phyloP scores from a whole-genome alignment of 768 basidiomycete genomes.

The Tylopilus vinaceipallidus region DNA sequence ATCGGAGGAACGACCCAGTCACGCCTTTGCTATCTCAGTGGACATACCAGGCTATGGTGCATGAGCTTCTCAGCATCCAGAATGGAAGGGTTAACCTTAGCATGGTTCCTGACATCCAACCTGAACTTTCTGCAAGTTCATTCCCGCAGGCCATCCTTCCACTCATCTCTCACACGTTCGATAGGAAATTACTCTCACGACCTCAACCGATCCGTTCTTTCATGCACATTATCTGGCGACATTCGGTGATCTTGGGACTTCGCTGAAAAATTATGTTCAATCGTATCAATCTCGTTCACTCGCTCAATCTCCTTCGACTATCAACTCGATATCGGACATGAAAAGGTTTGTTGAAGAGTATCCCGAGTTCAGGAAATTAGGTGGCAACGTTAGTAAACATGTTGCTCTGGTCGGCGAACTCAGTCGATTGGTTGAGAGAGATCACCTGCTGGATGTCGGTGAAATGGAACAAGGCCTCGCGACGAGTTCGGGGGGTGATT shows the following conservation, averaged over 20 bases:
- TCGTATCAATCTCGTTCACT: slow-evolving; percentile 86
- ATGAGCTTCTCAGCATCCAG: slow-evolving; percentile 89
- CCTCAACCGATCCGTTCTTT: slow-evolving; percentile 92
- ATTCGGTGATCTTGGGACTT: slow-evolving; percentile 93
- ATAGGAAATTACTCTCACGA: slow-evolving; percentile 91
- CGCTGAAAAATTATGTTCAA: slow-evolving; percentile 89
- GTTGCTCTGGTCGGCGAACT: slow-evolving; percentile 96
- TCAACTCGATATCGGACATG: slow-evolving; percentile 96
- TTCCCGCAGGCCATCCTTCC: slow-evolving; percentile 2
- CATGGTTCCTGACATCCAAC: slow-evolving; percentile 78
- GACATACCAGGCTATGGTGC: slow-evolving; percentile 99
- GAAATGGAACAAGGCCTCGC: slow-evolving; percentile 97
- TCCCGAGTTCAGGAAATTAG: slow-evolving; percentile 94
- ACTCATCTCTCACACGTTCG: slow-evolving; percentile 13
- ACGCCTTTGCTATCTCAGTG: slow-evolving; percentile 95
- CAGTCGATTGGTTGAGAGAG: slow-evolving; percentile 81
- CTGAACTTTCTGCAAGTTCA: slow-evolving; percentile 74
- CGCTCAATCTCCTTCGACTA: slow-evolving; percentile 70
- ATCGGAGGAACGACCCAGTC: slow-evolving; percentile 95
- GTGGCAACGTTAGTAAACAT: slow-evolving; percentile 98
- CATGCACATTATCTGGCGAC: slow-evolving; percentile 87
- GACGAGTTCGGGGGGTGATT: slow-evolving; percentile 86
- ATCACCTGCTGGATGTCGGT: slow-evolving; percentile 84
- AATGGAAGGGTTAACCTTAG: slow-evolving; percentile 90
- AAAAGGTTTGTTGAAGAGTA: slow-evolving; percentile 97